Evolutionary conservation across 2,329 filamentous ascomycete genomes (phyloP).

Genomic region (Colletotrichum tropicale): DNA sequence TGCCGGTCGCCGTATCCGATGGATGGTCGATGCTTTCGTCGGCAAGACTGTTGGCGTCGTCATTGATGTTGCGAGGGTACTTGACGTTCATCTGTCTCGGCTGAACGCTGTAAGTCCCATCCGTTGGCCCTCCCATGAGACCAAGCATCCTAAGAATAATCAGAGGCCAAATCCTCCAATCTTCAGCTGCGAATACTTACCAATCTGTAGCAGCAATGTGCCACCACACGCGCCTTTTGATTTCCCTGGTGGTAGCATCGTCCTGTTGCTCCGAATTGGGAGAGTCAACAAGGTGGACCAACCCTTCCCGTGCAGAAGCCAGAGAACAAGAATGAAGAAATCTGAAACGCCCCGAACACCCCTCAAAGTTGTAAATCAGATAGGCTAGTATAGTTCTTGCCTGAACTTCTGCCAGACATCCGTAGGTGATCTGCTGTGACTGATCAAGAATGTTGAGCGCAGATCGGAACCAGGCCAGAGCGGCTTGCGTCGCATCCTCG

Average conservation of each 20-base stretch:
- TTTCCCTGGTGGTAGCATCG: conserved; percentile 33
- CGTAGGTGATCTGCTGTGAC: conserved; percentile 31
- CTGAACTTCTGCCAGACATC: conserved; percentile 39
- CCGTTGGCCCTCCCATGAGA: conserved; percentile 37
- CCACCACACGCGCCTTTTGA: conserved; percentile 49
- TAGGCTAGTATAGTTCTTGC: conserved; percentile 41
- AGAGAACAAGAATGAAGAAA: conserved; percentile 28
- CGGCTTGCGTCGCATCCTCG: neutral
- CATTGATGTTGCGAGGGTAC: conserved; percentile 41
- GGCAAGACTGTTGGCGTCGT: conserved; percentile 36
- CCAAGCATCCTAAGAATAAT: conserved; percentile 35
- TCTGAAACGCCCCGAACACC: conserved; percentile 35
- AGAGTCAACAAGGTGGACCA: conserved; percentile 44
- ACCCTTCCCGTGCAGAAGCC: conserved; percentile 31
- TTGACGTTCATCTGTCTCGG: conserved; percentile 42
- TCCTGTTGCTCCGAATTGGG: conserved; percentile 25
- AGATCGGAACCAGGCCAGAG: conserved; percentile 34
- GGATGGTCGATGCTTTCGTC: conserved; percentile 32
- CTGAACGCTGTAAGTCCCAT: conserved; percentile 40
- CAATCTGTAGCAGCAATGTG: conserved; percentile 45
- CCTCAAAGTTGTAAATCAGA: conserved; percentile 42
- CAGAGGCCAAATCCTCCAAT: neutral
- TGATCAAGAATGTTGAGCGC: conserved; percentile 39
- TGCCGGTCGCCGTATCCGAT: conserved; percentile 32
- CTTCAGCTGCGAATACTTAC: conserved; percentile 26